Evolutionary conservation across 495 filamentous ascomycete genomes (phyloP).

Genomic region (Penicillium mononematosum): DNA sequence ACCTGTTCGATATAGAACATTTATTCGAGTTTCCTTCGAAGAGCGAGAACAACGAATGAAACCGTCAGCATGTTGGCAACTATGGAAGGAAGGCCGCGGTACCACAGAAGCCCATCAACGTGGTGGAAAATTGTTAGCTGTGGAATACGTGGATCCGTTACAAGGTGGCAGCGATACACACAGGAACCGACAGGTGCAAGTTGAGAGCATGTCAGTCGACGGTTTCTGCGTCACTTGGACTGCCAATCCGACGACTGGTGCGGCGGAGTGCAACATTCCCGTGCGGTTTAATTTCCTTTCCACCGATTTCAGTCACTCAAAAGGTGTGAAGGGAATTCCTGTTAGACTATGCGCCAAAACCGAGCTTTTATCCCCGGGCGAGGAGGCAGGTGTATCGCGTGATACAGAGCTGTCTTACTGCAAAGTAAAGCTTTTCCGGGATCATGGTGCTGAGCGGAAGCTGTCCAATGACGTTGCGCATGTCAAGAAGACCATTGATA

Average conservation of each 20-base stretch:
- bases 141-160: conserved; percentile 84
- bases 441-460: conserved; percentile 95
- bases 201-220: conserved; percentile 84
- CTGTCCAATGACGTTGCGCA: conserved; percentile 91
- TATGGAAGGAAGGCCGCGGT: conserved; percentile 94
- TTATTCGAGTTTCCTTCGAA: conserved; percentile 88
- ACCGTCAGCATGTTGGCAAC: conserved; percentile 82
- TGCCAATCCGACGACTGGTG: conserved; percentile 55
- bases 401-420: conserved; percentile 80
- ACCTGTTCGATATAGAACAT: conserved; percentile 72
- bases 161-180: conserved; percentile 68
- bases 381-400: conserved; percentile 43
- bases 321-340: conserved; percentile 94
- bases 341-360: conserved; percentile 92
- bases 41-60: conserved; percentile 84
- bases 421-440: conserved; percentile 94
- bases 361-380: conserved; percentile 51
- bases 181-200: conserved; percentile 69
- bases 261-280: conserved; percentile 72
- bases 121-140: conserved; percentile 82
- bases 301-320: conserved; percentile 97
- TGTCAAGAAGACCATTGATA: conserved; percentile 91
- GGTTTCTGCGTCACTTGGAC: conserved; percentile 91
- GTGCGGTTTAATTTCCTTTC: conserved; percentile 98
- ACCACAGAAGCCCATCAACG: conserved; percentile 86